Percentiles rank a stretch among this genome's conserved stretches.
Conservation (phyloP, 768 basidiomycete genomes). For the Kwoniella mangroviensis region DNA sequence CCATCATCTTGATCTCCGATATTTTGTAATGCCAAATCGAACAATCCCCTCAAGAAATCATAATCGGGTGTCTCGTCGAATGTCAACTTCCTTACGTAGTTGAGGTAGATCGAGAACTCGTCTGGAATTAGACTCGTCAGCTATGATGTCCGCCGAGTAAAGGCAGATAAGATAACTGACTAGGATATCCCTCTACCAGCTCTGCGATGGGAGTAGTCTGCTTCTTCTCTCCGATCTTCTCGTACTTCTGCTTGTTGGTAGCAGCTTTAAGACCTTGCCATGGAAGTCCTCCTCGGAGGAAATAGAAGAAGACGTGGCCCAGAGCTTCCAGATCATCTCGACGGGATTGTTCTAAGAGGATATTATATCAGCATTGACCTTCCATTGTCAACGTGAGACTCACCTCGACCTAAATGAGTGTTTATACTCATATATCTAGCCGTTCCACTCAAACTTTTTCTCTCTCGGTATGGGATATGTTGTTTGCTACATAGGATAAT, state of each 20-base stretch:
- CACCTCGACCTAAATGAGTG: slow-evolving; percentile 96
- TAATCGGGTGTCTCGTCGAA: slow-evolving; percentile 99
- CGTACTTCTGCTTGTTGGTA: slow-evolving; percentile 99
- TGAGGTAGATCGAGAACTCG: slow-evolving; percentile 97
- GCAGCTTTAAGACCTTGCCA: slow-evolving; percentile 99
- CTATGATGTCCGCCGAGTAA: not conserved
- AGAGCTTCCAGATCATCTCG: slow-evolving; percentile 98
- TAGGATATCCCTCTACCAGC: slow-evolving; percentile 88
- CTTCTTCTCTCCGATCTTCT: slow-evolving; percentile 99
- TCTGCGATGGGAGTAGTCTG: slow-evolving; percentile 98
- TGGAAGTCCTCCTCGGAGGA: slow-evolving; percentile 91
- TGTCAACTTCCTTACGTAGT: slow-evolving; percentile 97
- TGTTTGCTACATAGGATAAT: slow-evolving; percentile 66
- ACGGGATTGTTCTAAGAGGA: slow-evolving; percentile 67
- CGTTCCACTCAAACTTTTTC: slow-evolving; percentile 95
- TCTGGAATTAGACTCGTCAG: slow-evolving; percentile 62
- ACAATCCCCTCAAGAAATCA: slow-evolving; percentile 93
- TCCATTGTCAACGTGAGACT: slow-evolving; percentile 25
- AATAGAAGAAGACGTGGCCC: slow-evolving; percentile 99
- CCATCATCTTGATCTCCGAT: slow-evolving; percentile 89
- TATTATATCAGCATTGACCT: too few relatives aligned
- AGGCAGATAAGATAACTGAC: slow-evolving; percentile 25
- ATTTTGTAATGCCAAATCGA: slow-evolving; percentile 90
- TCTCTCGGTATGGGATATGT: slow-evolving; percentile 97
- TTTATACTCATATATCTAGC: slow-evolving; percentile 99